phyloP scores from a whole-genome alignment of 2,329 filamentous ascomycete species.

The Paecilomyces formosus region DNA sequence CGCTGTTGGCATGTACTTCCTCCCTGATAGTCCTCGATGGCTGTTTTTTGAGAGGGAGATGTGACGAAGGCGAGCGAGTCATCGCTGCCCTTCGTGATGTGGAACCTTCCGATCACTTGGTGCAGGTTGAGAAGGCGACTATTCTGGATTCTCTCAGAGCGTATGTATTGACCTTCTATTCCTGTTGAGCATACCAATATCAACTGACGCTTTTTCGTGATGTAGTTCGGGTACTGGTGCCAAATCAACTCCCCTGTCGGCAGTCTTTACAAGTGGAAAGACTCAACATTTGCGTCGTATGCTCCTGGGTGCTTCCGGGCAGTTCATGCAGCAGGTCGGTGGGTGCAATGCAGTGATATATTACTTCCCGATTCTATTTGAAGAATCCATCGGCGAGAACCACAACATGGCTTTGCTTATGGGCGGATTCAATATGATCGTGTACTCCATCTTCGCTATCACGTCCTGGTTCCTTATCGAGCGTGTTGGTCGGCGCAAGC shows the following conservation, averaged over 20 bases:
- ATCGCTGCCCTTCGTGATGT: conserved; percentile 39
- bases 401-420: conserved; percentile 43
- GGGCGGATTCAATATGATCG: conserved; percentile 46
- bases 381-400: conserved; percentile 34
- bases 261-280: conserved; percentile 30
- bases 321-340: conserved; percentile 42
- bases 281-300: conserved; percentile 34
- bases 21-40: conserved; percentile 33
- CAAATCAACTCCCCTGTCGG: conserved; percentile 47
- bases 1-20: conserved; percentile 23
- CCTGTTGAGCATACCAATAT: conserved; percentile 13
- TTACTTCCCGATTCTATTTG: conserved; percentile 42
- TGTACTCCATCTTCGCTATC: conserved; percentile 32
- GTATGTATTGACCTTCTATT: conserved; percentile 37
- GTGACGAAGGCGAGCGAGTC: conserved; percentile 37
- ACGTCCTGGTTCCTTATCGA: conserved; percentile 45
- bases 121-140: conserved; percentile 49
- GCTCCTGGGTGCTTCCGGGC: conserved; percentile 31
- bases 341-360: conserved; percentile 47
- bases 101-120: conserved; percentile 44
- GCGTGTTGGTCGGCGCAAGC: conserved; percentile 27
- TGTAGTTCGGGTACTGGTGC: conserved; percentile 47
- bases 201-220: conserved; percentile 1
- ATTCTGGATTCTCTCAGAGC: conserved; percentile 56
- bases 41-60: conserved; percentile 29